Evolutionary conservation across 495 filamentous ascomycete genomes (phyloP).

Genomic region (Bryoglossum gracile): DNA sequence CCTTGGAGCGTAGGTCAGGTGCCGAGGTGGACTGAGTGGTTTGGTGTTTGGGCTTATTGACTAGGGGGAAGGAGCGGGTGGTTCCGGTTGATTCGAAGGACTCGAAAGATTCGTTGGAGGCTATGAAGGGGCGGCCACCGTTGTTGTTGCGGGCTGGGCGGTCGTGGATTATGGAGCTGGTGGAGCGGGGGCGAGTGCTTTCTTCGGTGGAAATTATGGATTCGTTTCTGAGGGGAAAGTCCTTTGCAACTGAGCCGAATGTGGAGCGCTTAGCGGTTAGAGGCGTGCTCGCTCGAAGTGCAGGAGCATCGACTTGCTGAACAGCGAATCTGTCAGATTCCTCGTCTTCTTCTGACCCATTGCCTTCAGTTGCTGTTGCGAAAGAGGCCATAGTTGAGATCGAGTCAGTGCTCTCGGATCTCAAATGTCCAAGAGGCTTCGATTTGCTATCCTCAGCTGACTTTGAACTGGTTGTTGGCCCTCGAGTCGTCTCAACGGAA

Average conservation of each 20-base stretch:
- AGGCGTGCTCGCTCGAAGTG: conserved; percentile 36
- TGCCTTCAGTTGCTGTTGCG: conserved; percentile 71
- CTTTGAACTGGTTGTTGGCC: conserved; percentile 27
- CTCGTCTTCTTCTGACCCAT: conserved; percentile 31
- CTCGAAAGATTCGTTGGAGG: conserved; percentile 40
- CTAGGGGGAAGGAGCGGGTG: conserved; percentile 44
- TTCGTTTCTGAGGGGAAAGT: conserved; percentile 21
- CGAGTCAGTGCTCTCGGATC: conserved; percentile 57
- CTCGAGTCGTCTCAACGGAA: conserved; percentile 70
- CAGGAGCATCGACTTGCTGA: conserved; percentile 27
- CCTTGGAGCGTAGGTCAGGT: conserved; percentile 29
- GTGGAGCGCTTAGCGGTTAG: conserved; percentile 21
- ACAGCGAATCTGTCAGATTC: conserved; percentile 25
- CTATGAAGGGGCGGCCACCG: conserved; percentile 38
- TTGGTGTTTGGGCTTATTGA: conserved; percentile 38
- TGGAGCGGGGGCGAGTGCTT: conserved; percentile 9
- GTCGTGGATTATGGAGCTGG: conserved; percentile 11
- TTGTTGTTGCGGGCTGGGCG: conserved; percentile 3
- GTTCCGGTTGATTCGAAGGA: conserved; percentile 31
- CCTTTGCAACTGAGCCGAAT: conserved; percentile 15
- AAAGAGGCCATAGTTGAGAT: conserved; percentile 74
- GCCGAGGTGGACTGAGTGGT: conserved; percentile 24
- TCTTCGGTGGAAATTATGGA: conserved; percentile 8
- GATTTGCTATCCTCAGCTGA: background rate
- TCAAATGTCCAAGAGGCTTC: conserved; percentile 31